Percentiles rank a stretch among this genome's conserved stretches.
Conservation (phyloP, 805 yeast genomes). For the Candida cerambycidarum region DNA sequence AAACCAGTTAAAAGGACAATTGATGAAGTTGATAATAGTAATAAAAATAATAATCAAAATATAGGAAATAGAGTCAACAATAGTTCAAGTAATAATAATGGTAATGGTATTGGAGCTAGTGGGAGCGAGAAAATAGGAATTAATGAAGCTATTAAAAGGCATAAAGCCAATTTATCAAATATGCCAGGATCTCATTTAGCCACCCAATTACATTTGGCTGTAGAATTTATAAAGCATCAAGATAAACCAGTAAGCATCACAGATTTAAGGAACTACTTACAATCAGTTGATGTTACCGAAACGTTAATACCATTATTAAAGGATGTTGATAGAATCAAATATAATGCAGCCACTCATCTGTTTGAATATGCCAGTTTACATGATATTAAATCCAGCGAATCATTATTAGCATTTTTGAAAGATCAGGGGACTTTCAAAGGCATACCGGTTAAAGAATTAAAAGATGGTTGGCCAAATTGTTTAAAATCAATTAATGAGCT, state of each 20-base stretch:
- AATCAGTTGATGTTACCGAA: conserved; percentile 55
- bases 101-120: conserved; percentile 5
- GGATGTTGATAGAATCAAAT: conserved; percentile 74
- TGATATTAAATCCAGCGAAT: conserved; percentile 79
- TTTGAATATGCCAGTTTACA: conserved; percentile 87
- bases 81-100: neutral
- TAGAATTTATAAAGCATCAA: conserved; percentile 76
- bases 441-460: conserved; percentile 71
- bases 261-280: conserved; percentile 67
- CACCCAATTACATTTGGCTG: conserved; percentile 86
- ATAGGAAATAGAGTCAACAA: conserved; percentile 1
- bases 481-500: conserved; percentile 72
- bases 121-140: conserved; percentile 12
- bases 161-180: conserved; percentile 20
- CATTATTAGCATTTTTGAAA: conserved; percentile 69
- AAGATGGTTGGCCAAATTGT: conserved; percentile 96
- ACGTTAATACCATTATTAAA: conserved; percentile 70
- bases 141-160: conserved; percentile 37
- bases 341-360: conserved; percentile 59
- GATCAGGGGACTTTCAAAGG: conserved; percentile 88
- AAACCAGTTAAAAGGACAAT: conserved; percentile 8
- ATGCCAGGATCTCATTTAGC: conserved; percentile 66
- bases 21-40: conserved; percentile 6
- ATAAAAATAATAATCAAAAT: neutral
- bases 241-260: conserved; percentile 69